phyloP scores from a whole-genome alignment of 2,329 filamentous ascomycete genomes.

The Septoria linicola region DNA sequence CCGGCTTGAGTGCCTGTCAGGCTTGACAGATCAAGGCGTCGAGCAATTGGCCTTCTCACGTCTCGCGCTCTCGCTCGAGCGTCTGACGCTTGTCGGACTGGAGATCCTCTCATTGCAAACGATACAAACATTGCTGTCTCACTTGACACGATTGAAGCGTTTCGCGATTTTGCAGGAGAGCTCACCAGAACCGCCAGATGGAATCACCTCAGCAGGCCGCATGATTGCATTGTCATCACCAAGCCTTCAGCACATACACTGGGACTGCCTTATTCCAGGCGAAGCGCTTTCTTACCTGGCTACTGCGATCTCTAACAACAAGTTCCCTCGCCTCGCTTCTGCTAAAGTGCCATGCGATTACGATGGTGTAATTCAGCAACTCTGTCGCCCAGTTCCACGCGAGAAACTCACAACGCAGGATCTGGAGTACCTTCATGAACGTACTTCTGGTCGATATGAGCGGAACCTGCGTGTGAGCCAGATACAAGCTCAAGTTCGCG shows the following conservation, averaged over 20 bases:
- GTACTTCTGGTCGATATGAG: conserved; percentile 18
- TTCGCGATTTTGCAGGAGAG: conserved; percentile 56
- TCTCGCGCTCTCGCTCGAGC: conserved; percentile 47
- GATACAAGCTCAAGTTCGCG: conserved; percentile 63
- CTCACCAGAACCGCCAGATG: conserved; percentile 47
- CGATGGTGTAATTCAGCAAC: conserved; percentile 65
- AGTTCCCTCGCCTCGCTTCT: conserved; percentile 61
- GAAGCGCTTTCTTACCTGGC: conserved; percentile 63
- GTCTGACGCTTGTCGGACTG: conserved; percentile 54
- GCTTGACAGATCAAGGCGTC: conserved; percentile 57
- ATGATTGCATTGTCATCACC: conserved; percentile 46
- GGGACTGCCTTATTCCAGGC: conserved; percentile 59
- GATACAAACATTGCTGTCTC: conserved; percentile 53
- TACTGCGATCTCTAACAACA: conserved; percentile 58
- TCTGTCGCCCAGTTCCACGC: conserved; percentile 63
- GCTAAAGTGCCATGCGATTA: conserved; percentile 68
- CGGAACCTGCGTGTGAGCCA: conserved; percentile 49
- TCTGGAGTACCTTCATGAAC: conserved; percentile 20
- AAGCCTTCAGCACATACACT: conserved; percentile 55
- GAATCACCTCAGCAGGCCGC: conserved; percentile 40
- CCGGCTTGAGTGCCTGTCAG: conserved; percentile 55
- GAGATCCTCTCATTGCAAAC: conserved; percentile 53
- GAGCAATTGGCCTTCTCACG: conserved; percentile 49
- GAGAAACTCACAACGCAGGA: conserved; percentile 54
- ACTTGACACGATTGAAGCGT: conserved; percentile 46